phyloP scores from a whole-genome alignment of 2,329 filamentous ascomycete genomes.

The Trichoderma cornu-damae region DNA sequence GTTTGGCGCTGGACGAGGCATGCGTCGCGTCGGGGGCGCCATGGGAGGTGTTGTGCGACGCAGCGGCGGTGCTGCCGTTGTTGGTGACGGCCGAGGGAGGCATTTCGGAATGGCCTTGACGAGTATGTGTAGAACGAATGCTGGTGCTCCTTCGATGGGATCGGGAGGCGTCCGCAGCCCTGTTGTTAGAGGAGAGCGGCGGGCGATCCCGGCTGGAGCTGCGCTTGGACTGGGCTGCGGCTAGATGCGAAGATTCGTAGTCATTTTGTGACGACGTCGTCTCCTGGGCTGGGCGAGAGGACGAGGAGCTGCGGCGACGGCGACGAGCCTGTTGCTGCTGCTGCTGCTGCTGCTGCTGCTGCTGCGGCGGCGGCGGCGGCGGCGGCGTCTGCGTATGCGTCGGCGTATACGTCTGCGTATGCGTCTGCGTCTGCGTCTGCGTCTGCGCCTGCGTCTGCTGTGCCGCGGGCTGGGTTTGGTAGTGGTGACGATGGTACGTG shows the following conservation, averaged over 20 bases:
- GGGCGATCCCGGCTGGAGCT: slow-evolving; percentile 60
- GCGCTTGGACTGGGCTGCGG: slow-evolving; percentile 55
- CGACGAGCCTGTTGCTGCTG: slow-evolving; percentile 31
- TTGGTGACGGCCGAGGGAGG: slow-evolving; percentile 46
- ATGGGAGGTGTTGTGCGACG: slow-evolving; percentile 42
- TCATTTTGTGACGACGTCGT: slow-evolving; percentile 56
- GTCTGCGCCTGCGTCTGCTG: background rate
- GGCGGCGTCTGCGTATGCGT: slow-evolving; percentile 11
- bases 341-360: slow-evolving; percentile 23
- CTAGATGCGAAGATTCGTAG: slow-evolving; percentile 66
- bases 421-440: background rate
- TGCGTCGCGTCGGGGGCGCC: slow-evolving; percentile 34
- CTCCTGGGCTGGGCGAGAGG: slow-evolving; percentile 41
- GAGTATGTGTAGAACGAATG: slow-evolving; percentile 42
- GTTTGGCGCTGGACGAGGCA: slow-evolving; percentile 41
- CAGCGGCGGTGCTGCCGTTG: slow-evolving; percentile 49
- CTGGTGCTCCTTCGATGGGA: slow-evolving; percentile 48
- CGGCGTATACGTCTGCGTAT: background rate
- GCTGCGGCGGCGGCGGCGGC: slow-evolving; percentile 18
- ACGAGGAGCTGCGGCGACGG: slow-evolving; percentile 39
- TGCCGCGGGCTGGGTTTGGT: slow-evolving; percentile 3
- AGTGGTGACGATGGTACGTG: slow-evolving; percentile 14
- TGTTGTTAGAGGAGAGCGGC: slow-evolving; percentile 38
- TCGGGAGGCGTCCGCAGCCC: slow-evolving; percentile 36
- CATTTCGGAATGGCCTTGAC: slow-evolving; percentile 41